A percentile compares a stretch with the other conserved stretches of the same genome.
These are phyloP conservation scores for Epichloe scottii DNA, from an alignment of 2,329 filamentous ascomycete species.

Conservation along the genomic window DNA sequence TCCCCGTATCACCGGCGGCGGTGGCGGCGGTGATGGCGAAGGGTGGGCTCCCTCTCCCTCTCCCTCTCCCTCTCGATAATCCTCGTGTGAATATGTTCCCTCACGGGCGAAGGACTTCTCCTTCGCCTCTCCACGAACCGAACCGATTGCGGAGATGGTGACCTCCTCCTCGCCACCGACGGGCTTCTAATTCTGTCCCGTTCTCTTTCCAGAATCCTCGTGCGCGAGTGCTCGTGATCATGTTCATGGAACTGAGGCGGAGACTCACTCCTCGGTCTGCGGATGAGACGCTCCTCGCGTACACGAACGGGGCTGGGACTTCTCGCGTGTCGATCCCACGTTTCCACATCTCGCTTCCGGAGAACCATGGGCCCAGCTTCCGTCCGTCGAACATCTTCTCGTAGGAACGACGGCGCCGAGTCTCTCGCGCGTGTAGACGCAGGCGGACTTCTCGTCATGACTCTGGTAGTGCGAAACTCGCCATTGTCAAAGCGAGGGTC, in stretches of 20 bases:
- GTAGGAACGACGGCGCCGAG: constrained; percentile 37
- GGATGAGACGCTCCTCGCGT: constrained; percentile 30
- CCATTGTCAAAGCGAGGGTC: constrained; percentile 13
- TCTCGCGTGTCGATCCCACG: constrained; percentile 34
- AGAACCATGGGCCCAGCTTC: constrained; percentile 42
- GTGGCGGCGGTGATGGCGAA: constrained; percentile 39
- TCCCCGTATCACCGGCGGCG: constrained; percentile 56
- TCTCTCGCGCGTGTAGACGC: constrained; percentile 24
- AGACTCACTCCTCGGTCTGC: constrained; percentile 31
- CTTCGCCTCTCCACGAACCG: constrained; percentile 26
- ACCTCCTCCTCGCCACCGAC: constrained; percentile 18
- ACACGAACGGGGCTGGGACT: constrained; percentile 31
- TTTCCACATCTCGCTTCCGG: constrained; percentile 42
- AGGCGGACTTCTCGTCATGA: constrained; percentile 15
- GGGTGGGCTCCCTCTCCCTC: constrained; percentile 21
- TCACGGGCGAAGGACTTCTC: constrained; percentile 27
- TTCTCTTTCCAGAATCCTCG: constrained; percentile 28
- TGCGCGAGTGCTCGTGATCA: constrained; percentile 23
- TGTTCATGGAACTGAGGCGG: constrained; percentile 20
- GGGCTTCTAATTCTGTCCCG: constrained; percentile 26
- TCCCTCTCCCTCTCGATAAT: constrained; percentile 34
- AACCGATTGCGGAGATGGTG: constrained; percentile 17
- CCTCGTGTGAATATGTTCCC: constrained; percentile 34
- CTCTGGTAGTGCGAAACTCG: constrained; percentile 15
- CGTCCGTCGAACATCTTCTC: constrained; percentile 33